Conservation (phyloP, 768 basidiomycete species). For the Heimioporus sp. region DNA sequence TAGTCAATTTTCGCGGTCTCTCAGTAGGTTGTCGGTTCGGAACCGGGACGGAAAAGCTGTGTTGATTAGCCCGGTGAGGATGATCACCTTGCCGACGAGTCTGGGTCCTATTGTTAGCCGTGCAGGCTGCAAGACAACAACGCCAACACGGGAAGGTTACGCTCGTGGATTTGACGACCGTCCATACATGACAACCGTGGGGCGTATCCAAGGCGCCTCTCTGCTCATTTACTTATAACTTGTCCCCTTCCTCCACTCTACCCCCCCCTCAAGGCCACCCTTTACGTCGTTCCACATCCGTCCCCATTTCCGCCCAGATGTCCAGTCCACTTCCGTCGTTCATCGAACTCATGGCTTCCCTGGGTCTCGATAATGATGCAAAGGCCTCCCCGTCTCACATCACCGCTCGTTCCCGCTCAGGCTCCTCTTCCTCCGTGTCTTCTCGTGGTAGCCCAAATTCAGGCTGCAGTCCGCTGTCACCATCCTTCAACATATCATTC, state of each 20-base stretch:
- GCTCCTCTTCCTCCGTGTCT: constrained; percentile 47
- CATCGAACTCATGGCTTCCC: constrained; percentile 81
- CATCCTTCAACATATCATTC: constrained; percentile 35
- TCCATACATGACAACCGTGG: constrained; percentile 37
- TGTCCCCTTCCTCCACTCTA: constrained; percentile 14
- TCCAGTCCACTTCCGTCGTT: constrained; percentile 75
- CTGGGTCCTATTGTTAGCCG: constrained; percentile 44
- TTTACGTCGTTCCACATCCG: constrained; percentile 14
- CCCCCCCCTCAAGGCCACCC: constrained; percentile 12
- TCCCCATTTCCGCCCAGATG: constrained; percentile 45
- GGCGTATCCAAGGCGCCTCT: constrained; percentile 31
- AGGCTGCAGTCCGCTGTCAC: constrained; percentile 28
- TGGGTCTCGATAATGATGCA: constrained; percentile 62
- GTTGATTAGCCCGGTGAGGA: constrained; percentile 13
- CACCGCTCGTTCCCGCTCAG: constrained; percentile 33
- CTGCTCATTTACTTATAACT: constrained; percentile 25
- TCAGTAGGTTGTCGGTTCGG: no score
- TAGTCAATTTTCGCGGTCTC: no score
- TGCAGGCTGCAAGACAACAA: constrained; percentile 21
- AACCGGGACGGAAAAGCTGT: constrained; percentile 20
- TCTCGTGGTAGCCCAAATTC: constrained; percentile 38
- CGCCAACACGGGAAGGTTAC: constrained; percentile 21
- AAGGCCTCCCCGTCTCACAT: constrained; percentile 31
- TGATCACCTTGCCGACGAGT: constrained; percentile 64
- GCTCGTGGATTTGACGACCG: constrained; percentile 31